Conservation (phyloP, 2,329 filamentous ascomycete genomes). For the Chalara sp. region DNA sequence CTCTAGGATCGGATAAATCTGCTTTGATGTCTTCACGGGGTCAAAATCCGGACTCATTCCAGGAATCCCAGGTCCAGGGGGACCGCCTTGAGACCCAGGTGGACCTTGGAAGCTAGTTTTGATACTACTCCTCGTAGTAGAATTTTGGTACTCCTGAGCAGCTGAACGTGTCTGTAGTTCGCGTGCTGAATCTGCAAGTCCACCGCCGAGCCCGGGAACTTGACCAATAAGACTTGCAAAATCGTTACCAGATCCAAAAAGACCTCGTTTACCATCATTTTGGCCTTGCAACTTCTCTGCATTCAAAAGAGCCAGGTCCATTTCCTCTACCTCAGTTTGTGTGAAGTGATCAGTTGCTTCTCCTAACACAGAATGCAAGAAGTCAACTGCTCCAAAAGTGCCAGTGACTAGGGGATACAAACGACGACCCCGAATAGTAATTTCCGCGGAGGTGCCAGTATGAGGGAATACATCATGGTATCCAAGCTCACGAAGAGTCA, state of each 20-base stretch:
- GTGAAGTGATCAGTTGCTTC: conserved; percentile 81
- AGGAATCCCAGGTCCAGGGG: conserved; percentile 50
- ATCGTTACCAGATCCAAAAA: conserved; percentile 35
- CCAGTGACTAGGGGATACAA: conserved; percentile 70
- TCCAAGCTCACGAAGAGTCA: conserved; percentile 67
- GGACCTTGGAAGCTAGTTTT: conserved; percentile 17
- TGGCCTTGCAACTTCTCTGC: conserved; percentile 45
- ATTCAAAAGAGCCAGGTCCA: conserved; percentile 67
- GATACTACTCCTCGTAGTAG: conserved; percentile 28
- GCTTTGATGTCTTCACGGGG: conserved; percentile 63
- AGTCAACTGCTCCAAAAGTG: conserved; percentile 76
- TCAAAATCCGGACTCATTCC: conserved; percentile 75
- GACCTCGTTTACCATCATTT: conserved; percentile 28
- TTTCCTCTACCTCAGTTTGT: conserved; percentile 76
- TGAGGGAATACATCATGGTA: conserved; percentile 65
- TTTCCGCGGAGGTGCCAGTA: conserved; percentile 59
- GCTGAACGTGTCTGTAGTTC: conserved; percentile 54
- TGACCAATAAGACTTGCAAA: conserved; percentile 70
- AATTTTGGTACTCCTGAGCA: conserved; percentile 56
- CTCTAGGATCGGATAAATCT: conserved; percentile 91
- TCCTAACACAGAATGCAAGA: conserved; percentile 66
- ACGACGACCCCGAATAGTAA: conserved; percentile 58
- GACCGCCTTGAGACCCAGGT: conserved; percentile 30
- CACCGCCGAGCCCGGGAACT: conserved; percentile 63
- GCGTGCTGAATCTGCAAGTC: conserved; percentile 60